Evolutionary conservation across 2,329 filamentous ascomycete genomes (phyloP).

Genomic region (Fusarium albidum): DNA sequence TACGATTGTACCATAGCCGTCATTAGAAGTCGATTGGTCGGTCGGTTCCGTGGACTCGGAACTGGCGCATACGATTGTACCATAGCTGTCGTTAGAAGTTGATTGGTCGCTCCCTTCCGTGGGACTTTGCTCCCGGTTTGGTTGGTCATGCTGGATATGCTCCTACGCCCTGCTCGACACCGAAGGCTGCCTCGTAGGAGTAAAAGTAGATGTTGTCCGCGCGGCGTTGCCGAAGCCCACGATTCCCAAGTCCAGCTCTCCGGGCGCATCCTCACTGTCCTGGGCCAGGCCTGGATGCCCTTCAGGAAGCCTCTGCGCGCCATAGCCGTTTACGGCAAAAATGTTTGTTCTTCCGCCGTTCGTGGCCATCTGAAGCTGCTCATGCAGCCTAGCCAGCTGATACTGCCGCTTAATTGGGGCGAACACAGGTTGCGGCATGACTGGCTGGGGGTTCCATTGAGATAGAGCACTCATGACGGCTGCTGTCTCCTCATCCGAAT

Average conservation of each 20-base stretch:
- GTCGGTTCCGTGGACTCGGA: no score
- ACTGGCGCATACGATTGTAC: not conserved
- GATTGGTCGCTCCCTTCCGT: not conserved
- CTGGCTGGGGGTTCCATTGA: conserved; percentile 79
- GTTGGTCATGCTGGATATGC: not conserved
- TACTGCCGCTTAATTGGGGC: conserved; percentile 70
- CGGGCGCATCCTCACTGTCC: conserved; percentile 64
- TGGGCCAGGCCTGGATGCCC: conserved; percentile 53
- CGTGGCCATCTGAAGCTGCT: conserved; percentile 72
- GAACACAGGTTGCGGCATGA: conserved; percentile 72
- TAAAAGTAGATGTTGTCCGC: conserved; percentile 55
- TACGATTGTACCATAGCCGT: not conserved
- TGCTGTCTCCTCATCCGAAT: conserved; percentile 94
- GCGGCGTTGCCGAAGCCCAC: conserved; percentile 48
- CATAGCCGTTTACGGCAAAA: conserved; percentile 66
- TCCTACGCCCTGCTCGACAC: conserved; percentile 56
- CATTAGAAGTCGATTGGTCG: not conserved
- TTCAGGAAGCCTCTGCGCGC: conserved; percentile 62
- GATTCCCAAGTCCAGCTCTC: conserved; percentile 61
- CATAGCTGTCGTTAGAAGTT: not conserved
- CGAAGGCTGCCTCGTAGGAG: conserved; percentile 55
- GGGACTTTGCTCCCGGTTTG: not conserved
- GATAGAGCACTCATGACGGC: conserved; percentile 84
- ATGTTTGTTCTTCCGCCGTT: conserved; percentile 73
- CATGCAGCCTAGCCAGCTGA: conserved; percentile 68